These are phyloP conservation scores for Batrachochytrium dendrobatidis DNA, from an alignment of 371 early-diverging fungal species.

Conservation along the genomic window DNA sequence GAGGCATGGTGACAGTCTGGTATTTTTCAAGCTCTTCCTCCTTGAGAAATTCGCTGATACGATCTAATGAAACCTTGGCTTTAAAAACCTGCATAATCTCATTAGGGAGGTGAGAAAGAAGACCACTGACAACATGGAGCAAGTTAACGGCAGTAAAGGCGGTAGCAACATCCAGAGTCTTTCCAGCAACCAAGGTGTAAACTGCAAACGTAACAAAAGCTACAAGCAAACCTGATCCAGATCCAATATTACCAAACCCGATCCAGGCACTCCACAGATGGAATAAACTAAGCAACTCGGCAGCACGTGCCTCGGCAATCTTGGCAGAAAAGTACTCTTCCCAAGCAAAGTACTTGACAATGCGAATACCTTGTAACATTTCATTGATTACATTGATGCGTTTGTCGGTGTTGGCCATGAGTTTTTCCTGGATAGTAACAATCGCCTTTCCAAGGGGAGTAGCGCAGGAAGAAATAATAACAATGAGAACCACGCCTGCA, in stretches of 20 bases:
- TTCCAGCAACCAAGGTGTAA: conserved; percentile 18
- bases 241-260: conserved; percentile 21
- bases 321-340: conserved; percentile 32
- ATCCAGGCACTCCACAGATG: conserved; percentile 17
- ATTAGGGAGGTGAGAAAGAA: conserved; percentile 25
- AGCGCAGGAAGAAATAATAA: conserved; percentile 14
- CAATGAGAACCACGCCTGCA: conserved; percentile 24
- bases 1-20: not conserved
- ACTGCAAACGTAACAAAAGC: conserved; percentile 25
- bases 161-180: conserved; percentile 30
- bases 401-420: conserved; percentile 31
- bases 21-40: conserved; percentile 37
- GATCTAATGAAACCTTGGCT: conserved; percentile 33
- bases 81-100: conserved; percentile 24
- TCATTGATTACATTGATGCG: conserved; percentile 41
- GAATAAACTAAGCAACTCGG: conserved; percentile 24
- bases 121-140: conserved; percentile 19
- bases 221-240: conserved; percentile 23
- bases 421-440: conserved; percentile 14
- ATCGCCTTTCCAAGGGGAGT: conserved; percentile 9
- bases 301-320: conserved; percentile 25
- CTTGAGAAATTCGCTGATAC: conserved; percentile 30
- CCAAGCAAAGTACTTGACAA: conserved; percentile 45
- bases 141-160: conserved; percentile 37
- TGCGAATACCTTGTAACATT: conserved; percentile 36